Percentiles rank a stretch among this genome's conserved stretches.
phyloP scores from a whole-genome alignment of 495 filamentous ascomycete genomes.

The Rhizodiscina lignyota region DNA sequence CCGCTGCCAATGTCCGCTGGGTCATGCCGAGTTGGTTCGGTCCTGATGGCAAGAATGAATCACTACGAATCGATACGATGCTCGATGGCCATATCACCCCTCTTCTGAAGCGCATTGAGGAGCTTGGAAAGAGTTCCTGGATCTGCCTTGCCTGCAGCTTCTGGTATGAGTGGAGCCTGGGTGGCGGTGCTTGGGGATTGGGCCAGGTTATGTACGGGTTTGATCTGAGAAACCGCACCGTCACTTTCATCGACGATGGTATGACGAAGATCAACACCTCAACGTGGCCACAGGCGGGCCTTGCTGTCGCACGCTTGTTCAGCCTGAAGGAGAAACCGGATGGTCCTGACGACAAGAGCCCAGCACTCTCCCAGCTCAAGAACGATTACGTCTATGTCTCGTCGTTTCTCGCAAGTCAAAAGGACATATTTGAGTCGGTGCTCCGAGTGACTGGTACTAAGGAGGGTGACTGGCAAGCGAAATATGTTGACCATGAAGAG shows the following conservation, averaged over 20 bases:
- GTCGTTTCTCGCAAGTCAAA: slow-evolving; percentile 29
- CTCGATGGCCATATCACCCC: too few species aligned
- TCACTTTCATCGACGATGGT: slow-evolving; percentile 12
- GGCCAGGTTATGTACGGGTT: slow-evolving; percentile 10
- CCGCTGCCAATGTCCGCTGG: slow-evolving; percentile 39
- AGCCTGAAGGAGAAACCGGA: slow-evolving; percentile 26
- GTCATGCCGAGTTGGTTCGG: slow-evolving; percentile 45
- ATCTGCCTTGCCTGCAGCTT: slow-evolving; percentile 28
- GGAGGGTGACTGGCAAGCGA: slow-evolving; percentile 40
- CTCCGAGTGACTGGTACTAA: slow-evolving; percentile 35
- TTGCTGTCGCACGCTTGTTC: slow-evolving; percentile 24
- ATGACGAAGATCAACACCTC: slow-evolving; percentile 15
- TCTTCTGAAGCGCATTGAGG: slow-evolving; percentile 21
- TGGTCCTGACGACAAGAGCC: slow-evolving; percentile 20
- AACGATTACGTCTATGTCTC: slow-evolving; percentile 25
- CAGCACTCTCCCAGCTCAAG: slow-evolving; percentile 15
- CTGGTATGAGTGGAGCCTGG: slow-evolving; percentile 28
- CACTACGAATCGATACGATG: slow-evolving; percentile 13
- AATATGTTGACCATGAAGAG: slow-evolving; percentile 22
- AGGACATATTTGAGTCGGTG: slow-evolving; percentile 28
- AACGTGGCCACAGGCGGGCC: slow-evolving; percentile 26
- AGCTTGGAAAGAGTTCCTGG: slow-evolving; percentile 24
- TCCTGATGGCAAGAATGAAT: slow-evolving; percentile 21
- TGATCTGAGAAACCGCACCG: slow-evolving; percentile 6
- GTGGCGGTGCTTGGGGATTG: neutral